Percentiles rank a stretch among this genome's conserved stretches.
phyloP scores from a whole-genome alignment of 1,284 basidiomycete species.

The Anthracocystis panici-leucophaei region DNA sequence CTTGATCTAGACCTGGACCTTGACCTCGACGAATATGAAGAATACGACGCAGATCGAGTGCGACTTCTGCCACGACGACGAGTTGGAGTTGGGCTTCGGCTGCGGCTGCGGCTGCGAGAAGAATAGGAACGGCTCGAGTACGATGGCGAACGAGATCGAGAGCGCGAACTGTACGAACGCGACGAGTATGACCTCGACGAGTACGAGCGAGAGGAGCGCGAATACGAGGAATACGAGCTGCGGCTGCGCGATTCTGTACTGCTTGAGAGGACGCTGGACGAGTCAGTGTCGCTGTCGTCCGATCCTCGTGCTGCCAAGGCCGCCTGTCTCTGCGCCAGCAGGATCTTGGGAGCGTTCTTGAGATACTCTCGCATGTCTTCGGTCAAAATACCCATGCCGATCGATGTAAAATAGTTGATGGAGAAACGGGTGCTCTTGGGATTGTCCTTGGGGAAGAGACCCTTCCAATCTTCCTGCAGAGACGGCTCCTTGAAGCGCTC shows the following conservation, averaged over 20 bases:
- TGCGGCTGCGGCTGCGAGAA: conserved; percentile 28
- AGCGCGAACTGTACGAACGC: conserved; percentile 34
- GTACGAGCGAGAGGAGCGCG: conserved; percentile 37
- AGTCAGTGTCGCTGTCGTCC: conserved; percentile 44
- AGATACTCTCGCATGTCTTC: conserved; percentile 97
- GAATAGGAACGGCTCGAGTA: conserved; percentile 41
- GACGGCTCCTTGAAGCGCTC: conserved; percentile 78
- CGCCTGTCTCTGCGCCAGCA: conserved; percentile 87
- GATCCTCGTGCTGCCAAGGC: conserved; percentile 57
- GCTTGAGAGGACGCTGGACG: conserved; percentile 37
- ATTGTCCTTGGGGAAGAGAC: conserved; percentile 95
- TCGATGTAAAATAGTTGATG: conserved; percentile 93
- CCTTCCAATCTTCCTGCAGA: conserved; percentile 79
- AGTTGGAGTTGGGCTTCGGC: conserved; percentile 14
- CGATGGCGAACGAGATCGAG: conserved; percentile 14
- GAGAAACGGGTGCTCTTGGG: conserved; percentile 96
- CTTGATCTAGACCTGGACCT: conserved; percentile 15
- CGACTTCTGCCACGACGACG: conserved; percentile 25
- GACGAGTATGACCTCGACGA: conserved; percentile 40
- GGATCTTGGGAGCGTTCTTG: conserved; percentile 90
- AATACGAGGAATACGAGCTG: conserved; percentile 38
- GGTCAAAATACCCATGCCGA: conserved; percentile 88
- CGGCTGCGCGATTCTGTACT: conserved; percentile 38
- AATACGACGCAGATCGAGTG: conserved; percentile 41
- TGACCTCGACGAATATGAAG: conserved; percentile 41